A percentile compares a stretch with the other conserved stretches of the same genome.
Evolutionary conservation across 441 rosid species (phyloP).

Genomic region (Raphanus hybrid): DNA sequence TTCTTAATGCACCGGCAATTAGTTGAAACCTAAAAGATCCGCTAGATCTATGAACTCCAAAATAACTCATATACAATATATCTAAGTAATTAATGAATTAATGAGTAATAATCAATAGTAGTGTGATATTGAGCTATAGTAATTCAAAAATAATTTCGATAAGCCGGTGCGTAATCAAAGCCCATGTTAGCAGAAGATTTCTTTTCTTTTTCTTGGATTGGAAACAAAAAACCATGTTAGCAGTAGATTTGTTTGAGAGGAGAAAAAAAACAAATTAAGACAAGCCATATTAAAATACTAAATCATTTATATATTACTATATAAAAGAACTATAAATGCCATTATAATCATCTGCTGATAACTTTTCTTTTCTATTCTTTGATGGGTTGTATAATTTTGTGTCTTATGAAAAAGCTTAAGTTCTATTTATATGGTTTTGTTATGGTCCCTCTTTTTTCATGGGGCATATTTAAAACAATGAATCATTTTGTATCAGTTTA

Average conservation of each 20-base stretch:
- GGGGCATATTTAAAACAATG: no score
- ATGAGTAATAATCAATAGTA: neutral
- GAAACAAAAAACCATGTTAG: conserved; percentile 35
- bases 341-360: no score
- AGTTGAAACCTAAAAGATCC: conserved; percentile 18
- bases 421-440: no score
- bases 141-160: conserved; percentile 2
- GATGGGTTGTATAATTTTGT: no score
- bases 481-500: no score
- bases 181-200: conserved; percentile 31
- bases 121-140: neutral
- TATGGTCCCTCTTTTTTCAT: no score
- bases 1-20: conserved; percentile 41
- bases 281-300: no score
- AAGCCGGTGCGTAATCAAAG: conserved; percentile 37
- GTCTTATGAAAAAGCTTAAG: no score
- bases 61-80: neutral
- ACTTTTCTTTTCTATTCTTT: no score
- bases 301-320: no score
- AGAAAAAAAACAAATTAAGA: neutral
- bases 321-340: no score
- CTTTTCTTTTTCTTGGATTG: neutral
- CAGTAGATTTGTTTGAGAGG: conserved; percentile 29
- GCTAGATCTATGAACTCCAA: conserved; percentile 35
- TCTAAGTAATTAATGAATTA: neutral